Evolutionary conservation across 192 early-diverging fungal species (phyloP).

Genomic region (Mortierella hygrophila): DNA sequence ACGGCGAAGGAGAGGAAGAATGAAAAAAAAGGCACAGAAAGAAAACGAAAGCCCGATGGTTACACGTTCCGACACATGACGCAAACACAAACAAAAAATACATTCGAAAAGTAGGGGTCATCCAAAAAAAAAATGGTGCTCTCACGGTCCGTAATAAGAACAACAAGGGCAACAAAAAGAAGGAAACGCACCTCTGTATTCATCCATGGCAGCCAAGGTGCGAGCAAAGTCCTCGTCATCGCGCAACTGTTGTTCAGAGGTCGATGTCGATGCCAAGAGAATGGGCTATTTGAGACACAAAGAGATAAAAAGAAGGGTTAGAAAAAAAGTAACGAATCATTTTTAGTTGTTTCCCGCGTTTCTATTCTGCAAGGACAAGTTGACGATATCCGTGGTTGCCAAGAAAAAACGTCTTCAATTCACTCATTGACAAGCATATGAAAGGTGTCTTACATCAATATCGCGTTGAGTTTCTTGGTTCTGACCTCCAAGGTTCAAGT

Average conservation of each 20-base stretch:
- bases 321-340: background rate
- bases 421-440: background rate
- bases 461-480: constrained; percentile 19
- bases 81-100: constrained; percentile 9
- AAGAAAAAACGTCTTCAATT: background rate
- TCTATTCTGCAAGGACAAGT: background rate
- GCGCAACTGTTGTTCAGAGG: constrained; percentile 64
- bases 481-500: constrained; percentile 29
- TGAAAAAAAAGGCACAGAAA: background rate
- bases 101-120: background rate
- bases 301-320: background rate
- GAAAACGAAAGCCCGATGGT: background rate
- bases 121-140: constrained; percentile 10
- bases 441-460: constrained; percentile 38
- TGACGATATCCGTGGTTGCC: background rate
- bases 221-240: constrained; percentile 69
- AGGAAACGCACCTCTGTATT: constrained; percentile 38
- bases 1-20: background rate
- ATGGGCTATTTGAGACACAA: constrained; percentile 29
- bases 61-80: constrained; percentile 16
- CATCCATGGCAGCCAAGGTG: constrained; percentile 62
- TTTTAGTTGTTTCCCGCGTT: constrained; percentile 3
- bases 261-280: constrained; percentile 59
- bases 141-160: background rate
- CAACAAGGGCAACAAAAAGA: background rate